Base-by-base conservation (phyloP, 345 rosid genomes). In the Luvunga scandens region DNA sequence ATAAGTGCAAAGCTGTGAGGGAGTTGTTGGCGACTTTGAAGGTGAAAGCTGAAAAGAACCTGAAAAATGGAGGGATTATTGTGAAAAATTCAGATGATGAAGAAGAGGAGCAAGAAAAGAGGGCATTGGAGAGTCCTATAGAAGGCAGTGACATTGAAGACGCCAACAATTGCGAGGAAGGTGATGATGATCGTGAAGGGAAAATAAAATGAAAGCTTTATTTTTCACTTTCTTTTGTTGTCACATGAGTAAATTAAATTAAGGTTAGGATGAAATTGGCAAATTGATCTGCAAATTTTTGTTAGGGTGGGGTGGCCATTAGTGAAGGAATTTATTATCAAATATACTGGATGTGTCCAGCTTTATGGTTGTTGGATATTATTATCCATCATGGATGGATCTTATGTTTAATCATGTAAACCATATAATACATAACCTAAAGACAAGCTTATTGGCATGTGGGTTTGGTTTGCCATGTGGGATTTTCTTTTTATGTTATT, bases 21-120 rank as follows among this genome's bases (percentile, higher is more conserved):
- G 98, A 93, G 75, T 60, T 95, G 77, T 24, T 92, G 77, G 89
- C 66, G 39, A 78, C 80, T 63, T 78, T 95, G 85, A 92, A 79
- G 80, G 78, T 48, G 34, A 86, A 82, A 66, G 92, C 87, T 5
- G 90, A 86, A 63, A 81, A 69, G 80, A 89, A 88, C 66, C 24
- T 68, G 31, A 88, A 84, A 73, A 65, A 36, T 78, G 86, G 83
- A 36, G 78, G 80, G 10, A 48, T 80, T 57, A 83, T 83, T 53
- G 80, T 81, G 69, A 75, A 68, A 24, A 78, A 19, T 66, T 79
- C 79, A 24, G 82, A 73, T 39, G 80, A 85, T 12, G 77, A 84
- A 69, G 85, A 81, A 55, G 94, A 90, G 61, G 88, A 83, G 73
- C 90, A 95, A 81, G 98, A 93, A 81, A 95, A 95, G 83, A 88